Base-by-base conservation (phyloP, 768 basidiomycete species). In the Lactarius deliciosus region DNA sequence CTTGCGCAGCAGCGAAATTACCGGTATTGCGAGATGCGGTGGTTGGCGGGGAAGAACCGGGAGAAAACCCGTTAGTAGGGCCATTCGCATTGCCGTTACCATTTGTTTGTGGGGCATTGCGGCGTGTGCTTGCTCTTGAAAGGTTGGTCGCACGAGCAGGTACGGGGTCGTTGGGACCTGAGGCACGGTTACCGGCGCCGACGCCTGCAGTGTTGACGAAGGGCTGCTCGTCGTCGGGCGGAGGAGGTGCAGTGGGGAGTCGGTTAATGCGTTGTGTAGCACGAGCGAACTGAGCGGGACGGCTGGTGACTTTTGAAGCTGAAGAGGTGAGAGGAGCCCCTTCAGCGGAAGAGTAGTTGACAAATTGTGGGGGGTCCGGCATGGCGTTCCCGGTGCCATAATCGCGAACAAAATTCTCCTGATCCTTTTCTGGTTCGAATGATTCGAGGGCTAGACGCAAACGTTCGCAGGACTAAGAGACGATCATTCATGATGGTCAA, bases 371-470 rank as follows among this genome's bases (percentile, higher is more conserved):
- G 9, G 94, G 85, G 69, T 97, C 94, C 0, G 94, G 93, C 57
- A 98, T 95, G 66, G 85, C 80, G 68, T 83, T 86, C 43, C 95
- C 96, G 3, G 95, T 98, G 4, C 93, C 93, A 73, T 93, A 94
- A 68, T 90, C 86, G 40, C 85, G 85, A 13, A 98, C 94, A 71
- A 98, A 98, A 73, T 84, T 85, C 69, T 94, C 88, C 82, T 96
- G 87, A 71, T 98, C 97, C 59, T 83, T 86, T 40, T 90, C 90
- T 0, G 92, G 86, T 70, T 98, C 95, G 76, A 96, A 83, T 67
- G 90, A 87, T 75, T 99, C 96, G 41, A 98, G 82, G 5, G 92
- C 83, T 47, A 94, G 81, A 40, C 96, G 86, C 61, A 96, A 81
- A 55, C 88, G 84, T 78, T 99, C 97, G 76, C 96, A 98, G 0